Conservation (phyloP, 129 eudicot genomes). For the Escallonia herrerae region DNA sequence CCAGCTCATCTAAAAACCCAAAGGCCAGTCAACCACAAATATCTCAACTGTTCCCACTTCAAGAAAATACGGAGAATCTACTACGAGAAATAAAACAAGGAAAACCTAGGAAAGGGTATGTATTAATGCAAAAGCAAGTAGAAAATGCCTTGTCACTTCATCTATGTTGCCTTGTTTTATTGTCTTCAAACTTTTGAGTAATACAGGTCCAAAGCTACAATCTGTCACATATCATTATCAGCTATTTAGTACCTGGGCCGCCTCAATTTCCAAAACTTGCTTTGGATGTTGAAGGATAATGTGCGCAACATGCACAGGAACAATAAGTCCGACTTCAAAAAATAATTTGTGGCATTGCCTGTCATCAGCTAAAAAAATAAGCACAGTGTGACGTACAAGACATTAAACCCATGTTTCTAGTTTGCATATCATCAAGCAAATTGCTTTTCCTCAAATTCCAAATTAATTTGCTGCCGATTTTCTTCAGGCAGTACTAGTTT, state of each 20-base stretch:
- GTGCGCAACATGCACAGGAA: slow-evolving; percentile 69
- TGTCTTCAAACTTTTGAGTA: background rate
- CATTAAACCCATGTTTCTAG: background rate
- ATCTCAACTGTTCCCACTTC: no score
- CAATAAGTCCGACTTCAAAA: slow-evolving; percentile 67
- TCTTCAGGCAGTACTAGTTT: background rate
- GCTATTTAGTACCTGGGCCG: slow-evolving; percentile 44
- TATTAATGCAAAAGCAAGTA: background rate
- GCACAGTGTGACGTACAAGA: slow-evolving; percentile 8
- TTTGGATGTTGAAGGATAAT: slow-evolving; percentile 48
- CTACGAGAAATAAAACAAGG: background rate
- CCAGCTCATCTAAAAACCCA: background rate
- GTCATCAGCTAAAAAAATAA: slow-evolving; percentile 10
- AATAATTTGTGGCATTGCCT: slow-evolving; percentile 61
- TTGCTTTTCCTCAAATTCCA: background rate
- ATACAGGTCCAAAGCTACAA: background rate
- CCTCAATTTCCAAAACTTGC: slow-evolving; percentile 70
- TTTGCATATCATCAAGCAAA: background rate
- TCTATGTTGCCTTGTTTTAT: background rate
- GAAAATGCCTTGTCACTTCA: background rate
- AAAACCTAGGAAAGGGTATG: background rate
- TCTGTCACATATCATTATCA: background rate
- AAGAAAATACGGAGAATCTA: no score
- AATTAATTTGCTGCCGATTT: background rate
- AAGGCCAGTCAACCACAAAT: no score